Evolutionary conservation across 495 filamentous ascomycete species (phyloP).

Genomic region (Podospora didyma): DNA sequence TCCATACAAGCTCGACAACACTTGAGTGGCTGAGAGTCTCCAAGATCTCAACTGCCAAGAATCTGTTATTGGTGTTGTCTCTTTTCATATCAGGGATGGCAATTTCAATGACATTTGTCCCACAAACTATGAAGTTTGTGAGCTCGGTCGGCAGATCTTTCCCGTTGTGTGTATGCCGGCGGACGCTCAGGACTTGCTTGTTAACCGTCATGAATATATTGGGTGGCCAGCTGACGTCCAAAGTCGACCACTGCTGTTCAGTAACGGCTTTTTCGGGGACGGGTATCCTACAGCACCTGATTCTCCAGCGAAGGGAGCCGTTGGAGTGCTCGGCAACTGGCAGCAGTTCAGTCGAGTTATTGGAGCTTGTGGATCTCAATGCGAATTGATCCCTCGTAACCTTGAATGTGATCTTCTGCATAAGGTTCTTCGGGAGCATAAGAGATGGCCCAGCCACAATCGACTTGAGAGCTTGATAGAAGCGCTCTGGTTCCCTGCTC

Average conservation of each 20-base stretch:
- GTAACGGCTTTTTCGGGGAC: constrained; percentile 6
- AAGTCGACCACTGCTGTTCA: constrained; percentile 54
- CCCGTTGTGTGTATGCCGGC: constrained; percentile 62
- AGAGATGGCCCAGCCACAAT: constrained; percentile 39
- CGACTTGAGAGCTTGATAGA: constrained; percentile 45
- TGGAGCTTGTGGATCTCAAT: constrained; percentile 16
- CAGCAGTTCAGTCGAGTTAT: constrained; percentile 7
- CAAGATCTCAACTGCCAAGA: constrained; percentile 60
- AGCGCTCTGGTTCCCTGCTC: constrained; percentile 23
- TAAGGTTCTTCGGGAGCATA: constrained; percentile 23
- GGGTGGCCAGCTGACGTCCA: constrained; percentile 67
- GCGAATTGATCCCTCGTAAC: constrained; percentile 29
- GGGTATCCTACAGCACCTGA: constrained; percentile 30
- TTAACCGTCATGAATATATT: constrained; percentile 71
- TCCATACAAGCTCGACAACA: constrained; percentile 41
- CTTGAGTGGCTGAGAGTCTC: constrained; percentile 47
- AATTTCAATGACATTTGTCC: constrained; percentile 57
- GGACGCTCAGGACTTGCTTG: constrained; percentile 47
- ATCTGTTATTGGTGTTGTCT: constrained; percentile 41
- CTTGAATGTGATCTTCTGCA: constrained; percentile 31
- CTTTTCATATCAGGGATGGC: constrained; percentile 41
- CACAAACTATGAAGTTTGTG: constrained; percentile 48
- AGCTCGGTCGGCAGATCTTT: constrained; percentile 76
- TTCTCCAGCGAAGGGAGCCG: constrained; percentile 37
- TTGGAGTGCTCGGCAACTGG: constrained; percentile 31